Conservation (phyloP, 108 stramenopile genomes). For the Skeletonema menzelii region DNA sequence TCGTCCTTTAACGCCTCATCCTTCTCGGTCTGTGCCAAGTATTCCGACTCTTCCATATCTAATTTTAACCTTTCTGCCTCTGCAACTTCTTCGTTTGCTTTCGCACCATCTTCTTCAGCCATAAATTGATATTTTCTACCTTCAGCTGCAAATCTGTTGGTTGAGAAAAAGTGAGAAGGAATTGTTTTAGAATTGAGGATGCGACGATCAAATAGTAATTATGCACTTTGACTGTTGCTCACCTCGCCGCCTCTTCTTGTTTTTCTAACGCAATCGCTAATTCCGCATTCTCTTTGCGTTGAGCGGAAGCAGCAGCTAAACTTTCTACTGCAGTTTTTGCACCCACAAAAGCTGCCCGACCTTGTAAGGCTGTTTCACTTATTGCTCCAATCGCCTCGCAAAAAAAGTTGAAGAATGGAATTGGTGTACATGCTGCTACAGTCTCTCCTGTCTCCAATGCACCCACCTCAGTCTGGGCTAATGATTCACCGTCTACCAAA, state of each 20-base stretch:
- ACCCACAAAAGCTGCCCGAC: constrained; percentile 24
- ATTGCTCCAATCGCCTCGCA: constrained; percentile 37
- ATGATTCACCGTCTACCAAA: constrained; percentile 23
- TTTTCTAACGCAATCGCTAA: not conserved
- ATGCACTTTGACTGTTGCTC: not conserved
- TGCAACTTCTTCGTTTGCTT: constrained; percentile 6
- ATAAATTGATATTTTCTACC: constrained; percentile 7
- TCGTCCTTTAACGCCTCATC: constrained; percentile 18
- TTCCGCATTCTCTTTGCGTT: constrained; percentile 19
- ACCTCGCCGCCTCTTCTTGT: constrained; percentile 21
- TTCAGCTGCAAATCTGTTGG: constrained; percentile 4
- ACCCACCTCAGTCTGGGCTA: constrained; percentile 16
- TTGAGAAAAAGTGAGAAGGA: not conserved
- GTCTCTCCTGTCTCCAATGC: constrained; percentile 26
- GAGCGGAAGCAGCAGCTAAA: constrained; percentile 9
- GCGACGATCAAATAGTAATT: not conserved
- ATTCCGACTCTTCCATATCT: constrained; percentile 8
- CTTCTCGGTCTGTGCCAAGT: constrained; percentile 10
- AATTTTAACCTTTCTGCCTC: constrained; percentile 4
- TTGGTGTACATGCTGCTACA: constrained; percentile 23
- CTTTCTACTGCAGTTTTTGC: constrained; percentile 32
- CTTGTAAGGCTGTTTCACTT: constrained; percentile 21
- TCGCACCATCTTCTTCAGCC: constrained; percentile 15
- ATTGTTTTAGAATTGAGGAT: not conserved
- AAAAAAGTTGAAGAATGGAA: constrained; percentile 19